A percentile compares a stretch with the other conserved stretches of the same genome.
Evolutionary conservation across 805 yeast species (phyloP).

Genomic region (Cyberlindnera amylophila): DNA sequence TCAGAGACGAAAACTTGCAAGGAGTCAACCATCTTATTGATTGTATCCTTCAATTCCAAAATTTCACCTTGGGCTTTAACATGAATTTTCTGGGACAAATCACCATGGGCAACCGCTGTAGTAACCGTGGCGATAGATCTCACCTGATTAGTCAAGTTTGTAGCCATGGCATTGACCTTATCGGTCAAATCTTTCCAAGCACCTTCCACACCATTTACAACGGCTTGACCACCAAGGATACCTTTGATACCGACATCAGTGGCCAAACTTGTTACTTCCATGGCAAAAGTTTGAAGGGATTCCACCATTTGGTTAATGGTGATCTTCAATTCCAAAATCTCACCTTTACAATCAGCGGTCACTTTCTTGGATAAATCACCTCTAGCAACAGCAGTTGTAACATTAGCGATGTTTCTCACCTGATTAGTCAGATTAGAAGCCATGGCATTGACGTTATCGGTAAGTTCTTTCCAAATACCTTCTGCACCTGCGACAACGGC

Average conservation of each 20-base stretch:
- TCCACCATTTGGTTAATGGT: constrained; percentile 94
- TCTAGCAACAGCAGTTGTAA: constrained; percentile 83
- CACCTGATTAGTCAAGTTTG: constrained; percentile 85
- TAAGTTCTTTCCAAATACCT: constrained; percentile 85
- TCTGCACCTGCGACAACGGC: constrained; percentile 79
- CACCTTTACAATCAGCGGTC: constrained; percentile 88
- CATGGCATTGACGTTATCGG: constrained; percentile 90
- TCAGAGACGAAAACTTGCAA: constrained; percentile 84
- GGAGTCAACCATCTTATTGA: constrained; percentile 90
- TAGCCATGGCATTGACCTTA: constrained; percentile 90
- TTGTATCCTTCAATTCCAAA: constrained; percentile 77
- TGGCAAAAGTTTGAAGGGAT: constrained; percentile 80
- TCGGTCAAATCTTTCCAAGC: constrained; percentile 89
- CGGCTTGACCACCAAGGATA: constrained; percentile 88
- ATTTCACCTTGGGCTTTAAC: constrained; percentile 92
- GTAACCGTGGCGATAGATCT: constrained; percentile 91
- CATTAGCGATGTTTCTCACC: constrained; percentile 84
- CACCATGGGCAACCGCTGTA: constrained; percentile 93
- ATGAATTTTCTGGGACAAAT: constrained; percentile 80
- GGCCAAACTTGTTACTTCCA: constrained; percentile 86
- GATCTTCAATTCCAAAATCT: constrained; percentile 76
- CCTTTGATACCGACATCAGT: constrained; percentile 93
- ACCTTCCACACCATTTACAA: constrained; percentile 87
- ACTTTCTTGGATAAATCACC: constrained; percentile 85
- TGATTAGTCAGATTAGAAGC: constrained; percentile 83